Percentiles rank a stretch among this genome's conserved stretches.
Evolutionary conservation across 768 basidiomycete species (phyloP).

Genomic region (Peribolospora baueri): DNA sequence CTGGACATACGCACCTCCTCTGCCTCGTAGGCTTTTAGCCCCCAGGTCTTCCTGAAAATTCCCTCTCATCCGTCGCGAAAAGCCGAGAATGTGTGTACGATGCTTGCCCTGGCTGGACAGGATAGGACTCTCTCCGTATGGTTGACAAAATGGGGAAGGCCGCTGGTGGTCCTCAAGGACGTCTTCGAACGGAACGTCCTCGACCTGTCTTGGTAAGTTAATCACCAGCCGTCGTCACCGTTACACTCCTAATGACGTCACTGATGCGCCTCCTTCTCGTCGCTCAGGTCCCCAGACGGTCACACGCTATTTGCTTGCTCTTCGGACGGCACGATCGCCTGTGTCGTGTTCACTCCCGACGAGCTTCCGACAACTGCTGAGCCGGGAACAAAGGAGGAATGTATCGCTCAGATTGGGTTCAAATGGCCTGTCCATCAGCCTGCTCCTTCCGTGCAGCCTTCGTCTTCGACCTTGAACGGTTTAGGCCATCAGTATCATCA

Average conservation of each 20-base stretch:
- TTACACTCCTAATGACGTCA: background rate
- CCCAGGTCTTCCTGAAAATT: slow-evolving; percentile 72
- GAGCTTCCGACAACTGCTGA: slow-evolving; percentile 18
- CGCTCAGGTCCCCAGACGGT: slow-evolving; percentile 66
- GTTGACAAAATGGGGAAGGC: slow-evolving; percentile 78
- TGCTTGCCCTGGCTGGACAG: slow-evolving; percentile 80
- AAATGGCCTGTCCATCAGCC: no score
- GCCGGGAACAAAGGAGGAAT: slow-evolving; percentile 43
- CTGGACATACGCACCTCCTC: background rate
- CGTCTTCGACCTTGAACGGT: slow-evolving; percentile 4
- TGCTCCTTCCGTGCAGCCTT: no score
- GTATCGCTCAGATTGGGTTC: slow-evolving; percentile 32
- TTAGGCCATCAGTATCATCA: no score
- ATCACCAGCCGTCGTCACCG: background rate
- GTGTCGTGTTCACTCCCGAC: slow-evolving; percentile 44
- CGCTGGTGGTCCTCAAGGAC: slow-evolving; percentile 76
- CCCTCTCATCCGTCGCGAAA: slow-evolving; percentile 21
- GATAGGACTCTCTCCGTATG: slow-evolving; percentile 85
- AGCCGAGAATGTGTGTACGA: slow-evolving; percentile 55
- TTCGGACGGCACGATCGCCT: slow-evolving; percentile 81
- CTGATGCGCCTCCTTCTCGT: background rate
- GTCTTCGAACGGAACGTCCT: slow-evolving; percentile 85
- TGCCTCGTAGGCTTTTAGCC: slow-evolving; percentile 50
- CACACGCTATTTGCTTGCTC: slow-evolving; percentile 79
- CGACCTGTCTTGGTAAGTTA: slow-evolving; percentile 71